These are phyloP conservation scores for Candida buenavistaensis DNA, from an alignment of 1,139 yeast genomes.

Conservation along the genomic window DNA sequence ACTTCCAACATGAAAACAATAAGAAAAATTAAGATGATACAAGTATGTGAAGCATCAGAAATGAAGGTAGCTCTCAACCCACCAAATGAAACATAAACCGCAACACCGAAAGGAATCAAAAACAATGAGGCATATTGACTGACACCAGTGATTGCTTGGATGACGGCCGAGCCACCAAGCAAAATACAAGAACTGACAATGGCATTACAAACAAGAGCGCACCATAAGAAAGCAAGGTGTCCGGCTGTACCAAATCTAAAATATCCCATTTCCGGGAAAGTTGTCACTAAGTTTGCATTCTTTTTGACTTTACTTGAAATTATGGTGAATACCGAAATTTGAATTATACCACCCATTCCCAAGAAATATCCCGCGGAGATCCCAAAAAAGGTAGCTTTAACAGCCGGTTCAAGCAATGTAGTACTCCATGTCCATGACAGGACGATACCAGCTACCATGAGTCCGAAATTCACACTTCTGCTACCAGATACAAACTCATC, in stretches of 20 bases:
- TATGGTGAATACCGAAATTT: conserved; percentile 36
- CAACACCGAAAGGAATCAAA: conserved; percentile 34
- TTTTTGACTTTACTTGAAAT: conserved; percentile 38
- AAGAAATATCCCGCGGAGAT: conserved; percentile 21
- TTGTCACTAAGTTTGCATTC: conserved; percentile 38
- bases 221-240: conserved; percentile 36
- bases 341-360: conserved; percentile 35
- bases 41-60: conserved; percentile 48
- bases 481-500: conserved; percentile 41
- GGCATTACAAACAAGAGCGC: conserved; percentile 38
- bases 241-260: conserved; percentile 37
- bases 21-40: conserved; percentile 37
- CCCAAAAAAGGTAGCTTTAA: conserved; percentile 15
- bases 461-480: conserved; percentile 32
- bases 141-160: conserved; percentile 39
- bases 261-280: conserved; percentile 40
- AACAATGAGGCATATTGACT: conserved; percentile 34
- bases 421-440: conserved; percentile 41
- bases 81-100: conserved; percentile 43
- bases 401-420: conserved; percentile 23
- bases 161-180: conserved; percentile 38
- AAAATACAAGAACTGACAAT: conserved; percentile 38
- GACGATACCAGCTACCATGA: conserved; percentile 33
- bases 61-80: conserved; percentile 49
- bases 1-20: conserved; percentile 42